phyloP scores from a whole-genome alignment of 2,329 filamentous ascomycete species.

The Mollisia scopiformis region DNA sequence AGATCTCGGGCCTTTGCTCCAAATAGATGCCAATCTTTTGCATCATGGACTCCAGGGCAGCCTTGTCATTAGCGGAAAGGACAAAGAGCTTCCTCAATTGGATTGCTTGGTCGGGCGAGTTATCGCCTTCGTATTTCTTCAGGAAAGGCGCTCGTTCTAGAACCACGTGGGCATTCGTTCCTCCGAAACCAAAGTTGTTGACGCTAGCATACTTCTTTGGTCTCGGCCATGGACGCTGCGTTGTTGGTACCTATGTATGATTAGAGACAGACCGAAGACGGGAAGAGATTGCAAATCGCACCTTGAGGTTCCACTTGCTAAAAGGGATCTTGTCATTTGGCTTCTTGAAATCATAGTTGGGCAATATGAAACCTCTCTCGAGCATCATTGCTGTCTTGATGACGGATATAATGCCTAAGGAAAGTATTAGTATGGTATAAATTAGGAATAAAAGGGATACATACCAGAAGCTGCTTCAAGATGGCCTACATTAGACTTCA shows the following conservation, averaged over 20 bases:
- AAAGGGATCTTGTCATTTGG: constrained; percentile 43
- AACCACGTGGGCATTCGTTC: constrained; percentile 43
- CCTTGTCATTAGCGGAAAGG: constrained; percentile 33
- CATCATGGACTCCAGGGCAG: constrained; percentile 30
- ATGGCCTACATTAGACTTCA: constrained; percentile 39
- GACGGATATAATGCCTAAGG: constrained; percentile 28
- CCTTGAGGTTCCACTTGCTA: constrained; percentile 42
- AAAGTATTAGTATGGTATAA: neutral
- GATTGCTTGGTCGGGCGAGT: constrained; percentile 11
- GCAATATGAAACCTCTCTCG: constrained; percentile 33
- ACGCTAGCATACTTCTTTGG: constrained; percentile 51
- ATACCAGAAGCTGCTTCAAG: constrained; percentile 37
- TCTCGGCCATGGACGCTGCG: constrained; percentile 32
- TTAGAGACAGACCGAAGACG: constrained; percentile 10
- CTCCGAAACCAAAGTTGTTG: constrained; percentile 42
- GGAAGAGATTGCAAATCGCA: constrained; percentile 13
- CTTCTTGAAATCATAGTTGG: constrained; percentile 38
- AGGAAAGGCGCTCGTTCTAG: constrained; percentile 34
- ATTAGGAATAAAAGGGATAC: neutral
- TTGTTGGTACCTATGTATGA: constrained; percentile 31
- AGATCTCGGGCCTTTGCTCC: constrained; percentile 34
- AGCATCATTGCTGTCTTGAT: constrained; percentile 36
- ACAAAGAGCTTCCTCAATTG: constrained; percentile 37
- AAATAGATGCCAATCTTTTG: constrained; percentile 34
- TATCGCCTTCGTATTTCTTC: constrained; percentile 30